Percentiles rank a stretch among this genome's conserved stretches.
Conservation (phyloP, 345 rosid species). For the Corchorus capsularis region DNA sequence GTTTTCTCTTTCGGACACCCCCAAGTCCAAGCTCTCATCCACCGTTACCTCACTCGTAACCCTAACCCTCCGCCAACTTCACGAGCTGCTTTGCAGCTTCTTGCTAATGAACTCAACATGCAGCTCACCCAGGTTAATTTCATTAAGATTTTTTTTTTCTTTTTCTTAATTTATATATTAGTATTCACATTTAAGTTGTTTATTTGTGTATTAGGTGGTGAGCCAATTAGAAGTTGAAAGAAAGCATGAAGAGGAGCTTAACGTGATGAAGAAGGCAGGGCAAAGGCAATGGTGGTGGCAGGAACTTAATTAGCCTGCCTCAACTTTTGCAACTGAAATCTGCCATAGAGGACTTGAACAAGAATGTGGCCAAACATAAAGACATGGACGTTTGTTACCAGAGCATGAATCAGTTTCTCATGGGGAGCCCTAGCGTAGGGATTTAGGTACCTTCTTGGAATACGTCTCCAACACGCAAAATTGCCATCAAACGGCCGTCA, state of each 20-base stretch:
- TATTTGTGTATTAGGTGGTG: slow-evolving; percentile 16
- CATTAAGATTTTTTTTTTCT: too few species aligned
- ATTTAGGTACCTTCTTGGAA: too few species aligned
- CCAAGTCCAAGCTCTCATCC: slow-evolving; percentile 25
- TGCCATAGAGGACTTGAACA: slow-evolving; percentile 22
- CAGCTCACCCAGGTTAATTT: slow-evolving; percentile 39
- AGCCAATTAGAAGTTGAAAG: slow-evolving; percentile 44
- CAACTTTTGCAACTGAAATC: slow-evolving; percentile 42
- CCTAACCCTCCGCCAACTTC: slow-evolving; percentile 26
- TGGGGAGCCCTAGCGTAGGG: too few species aligned
- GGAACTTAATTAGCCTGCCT: slow-evolving; percentile 24
- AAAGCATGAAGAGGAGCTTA: slow-evolving; percentile 41
- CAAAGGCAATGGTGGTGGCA: slow-evolving; percentile 46
- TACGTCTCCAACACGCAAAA: too few species aligned
- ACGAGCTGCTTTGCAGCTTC: slow-evolving; percentile 37
- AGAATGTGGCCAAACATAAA: too few species aligned
- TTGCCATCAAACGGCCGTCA: too few species aligned
- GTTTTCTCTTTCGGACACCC: slow-evolving; percentile 46
- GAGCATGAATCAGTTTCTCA: too few species aligned
- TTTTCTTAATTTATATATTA: not conserved
- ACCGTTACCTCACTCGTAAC: slow-evolving; percentile 21
- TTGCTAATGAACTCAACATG: slow-evolving; percentile 54
- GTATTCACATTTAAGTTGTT: too few species aligned
- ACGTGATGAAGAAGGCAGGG: slow-evolving; percentile 26
- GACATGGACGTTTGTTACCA: too few species aligned